A percentile compares a stretch with the other conserved stretches of the same genome.
Conservation (phyloP, 2,329 filamentous ascomycete species). For the Didymella segeticola region DNA sequence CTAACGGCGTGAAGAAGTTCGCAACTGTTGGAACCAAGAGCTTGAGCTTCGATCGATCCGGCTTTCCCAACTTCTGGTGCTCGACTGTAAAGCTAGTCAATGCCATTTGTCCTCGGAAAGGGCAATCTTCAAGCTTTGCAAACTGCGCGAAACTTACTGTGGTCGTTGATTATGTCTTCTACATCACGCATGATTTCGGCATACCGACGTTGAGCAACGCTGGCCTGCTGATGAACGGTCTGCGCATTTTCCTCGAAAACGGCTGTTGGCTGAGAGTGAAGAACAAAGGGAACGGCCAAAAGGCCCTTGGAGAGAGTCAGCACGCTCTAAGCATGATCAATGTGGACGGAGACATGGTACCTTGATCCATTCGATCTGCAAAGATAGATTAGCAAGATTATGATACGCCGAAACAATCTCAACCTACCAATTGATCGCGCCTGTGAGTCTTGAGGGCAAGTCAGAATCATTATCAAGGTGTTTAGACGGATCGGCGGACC, state of each 20-base stretch:
- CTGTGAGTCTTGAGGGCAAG: conserved; percentile 76
- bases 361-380: conserved; percentile 89
- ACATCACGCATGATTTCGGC: conserved; percentile 95
- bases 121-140: too few relatives aligned
- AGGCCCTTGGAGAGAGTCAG: conserved; percentile 54
- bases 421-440: conserved; percentile 86
- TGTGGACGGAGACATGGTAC: conserved; percentile 39
- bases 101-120: neutral
- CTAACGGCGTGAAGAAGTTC: conserved; percentile 89
- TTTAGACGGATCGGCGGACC: conserved; percentile 47
- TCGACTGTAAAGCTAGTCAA: conserved; percentile 60
- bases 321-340: neutral
- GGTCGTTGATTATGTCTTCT: conserved; percentile 88
- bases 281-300: conserved; percentile 91
- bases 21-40: conserved; percentile 90
- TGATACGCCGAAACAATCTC: too few relatives aligned
- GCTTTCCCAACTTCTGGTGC: conserved; percentile 70
- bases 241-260: conserved; percentile 74
- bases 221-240: conserved; percentile 73
- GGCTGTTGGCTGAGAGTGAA: conserved; percentile 93
- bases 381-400: neutral
- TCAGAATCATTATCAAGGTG: conserved; percentile 22
- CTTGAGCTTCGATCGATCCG: conserved; percentile 85
- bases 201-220: conserved; percentile 84
- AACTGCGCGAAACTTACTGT: conserved; percentile 72